Evolutionary conservation across 2,329 filamentous ascomycete species (phyloP).

Genomic region (Fusarium liriodendri): DNA sequence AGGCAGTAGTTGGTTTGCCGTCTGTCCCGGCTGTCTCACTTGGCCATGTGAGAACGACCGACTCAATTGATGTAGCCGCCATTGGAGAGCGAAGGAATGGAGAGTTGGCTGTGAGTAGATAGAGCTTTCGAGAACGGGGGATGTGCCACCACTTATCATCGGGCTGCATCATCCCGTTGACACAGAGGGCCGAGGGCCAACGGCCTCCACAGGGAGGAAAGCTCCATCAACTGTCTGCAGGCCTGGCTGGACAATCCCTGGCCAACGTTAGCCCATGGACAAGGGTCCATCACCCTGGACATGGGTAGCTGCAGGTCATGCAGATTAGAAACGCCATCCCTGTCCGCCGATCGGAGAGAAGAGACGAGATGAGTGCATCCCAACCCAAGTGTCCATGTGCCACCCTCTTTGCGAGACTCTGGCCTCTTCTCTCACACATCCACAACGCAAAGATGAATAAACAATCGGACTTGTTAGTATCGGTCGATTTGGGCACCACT

Average conservation of each 20-base stretch:
- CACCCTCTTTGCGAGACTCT: not conserved
- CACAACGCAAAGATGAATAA: not conserved
- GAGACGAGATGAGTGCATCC: not conserved
- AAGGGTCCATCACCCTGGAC: not conserved
- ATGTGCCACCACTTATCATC: not conserved
- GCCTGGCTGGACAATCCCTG: not conserved
- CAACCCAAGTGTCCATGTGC: not conserved
- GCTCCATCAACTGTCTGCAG: not conserved
- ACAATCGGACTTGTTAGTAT: not conserved
- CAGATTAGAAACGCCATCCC: not conserved
- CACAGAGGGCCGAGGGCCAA: not conserved
- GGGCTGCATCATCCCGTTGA: not conserved
- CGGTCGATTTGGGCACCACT: not conserved
- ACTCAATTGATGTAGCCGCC: not conserved
- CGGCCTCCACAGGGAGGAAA: too few relatives aligned
- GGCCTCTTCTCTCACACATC: not conserved
- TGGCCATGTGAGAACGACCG: not conserved
- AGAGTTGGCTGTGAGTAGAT: not conserved
- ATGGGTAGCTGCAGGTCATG: conserved; percentile 1
- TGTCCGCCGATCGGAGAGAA: not conserved
- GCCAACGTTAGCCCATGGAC: not conserved
- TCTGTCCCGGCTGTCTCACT: too few relatives aligned
- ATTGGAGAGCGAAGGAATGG: not conserved
- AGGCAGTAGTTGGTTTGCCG: too few relatives aligned
- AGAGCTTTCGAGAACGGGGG: not conserved